A percentile compares a stretch with the other conserved stretches of the same genome.
Evolutionary conservation across 176 grass and related monocot species (phyloP).

Genomic region (Eremochloa ophiuroides): DNA sequence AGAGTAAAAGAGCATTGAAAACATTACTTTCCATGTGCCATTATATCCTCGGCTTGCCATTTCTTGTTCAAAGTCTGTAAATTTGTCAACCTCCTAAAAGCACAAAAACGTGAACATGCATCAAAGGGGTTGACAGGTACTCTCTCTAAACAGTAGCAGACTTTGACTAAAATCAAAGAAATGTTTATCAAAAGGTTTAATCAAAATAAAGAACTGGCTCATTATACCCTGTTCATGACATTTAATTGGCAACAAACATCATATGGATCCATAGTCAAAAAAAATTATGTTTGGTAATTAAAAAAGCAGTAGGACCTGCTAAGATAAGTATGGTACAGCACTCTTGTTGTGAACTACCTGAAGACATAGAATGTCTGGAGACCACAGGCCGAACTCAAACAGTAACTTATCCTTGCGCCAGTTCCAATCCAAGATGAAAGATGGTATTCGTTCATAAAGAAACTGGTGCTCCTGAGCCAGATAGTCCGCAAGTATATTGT

Average conservation of each 20-base stretch:
- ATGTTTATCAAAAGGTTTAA: neutral
- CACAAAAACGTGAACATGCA: slow-evolving; percentile 19
- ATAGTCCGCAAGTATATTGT: slow-evolving; percentile 98
- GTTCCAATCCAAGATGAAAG: slow-evolving; percentile 61
- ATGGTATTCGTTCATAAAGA: slow-evolving; percentile 63
- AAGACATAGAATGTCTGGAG: slow-evolving; percentile 86
- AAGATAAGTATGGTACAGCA: neutral
- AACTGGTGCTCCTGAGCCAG: slow-evolving; percentile 63
- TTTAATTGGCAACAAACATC: neutral
- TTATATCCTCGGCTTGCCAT: slow-evolving; percentile 56
- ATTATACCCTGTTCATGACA: slow-evolving; percentile 1
- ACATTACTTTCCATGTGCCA: slow-evolving; percentile 79
- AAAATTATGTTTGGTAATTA: neutral
- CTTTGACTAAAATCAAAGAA: neutral
- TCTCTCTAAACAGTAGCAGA: neutral
- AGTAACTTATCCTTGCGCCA: slow-evolving; percentile 72
- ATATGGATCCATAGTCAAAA: neutral
- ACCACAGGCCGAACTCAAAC: slow-evolving; percentile 72
- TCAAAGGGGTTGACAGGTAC: neutral
- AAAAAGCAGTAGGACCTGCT: slow-evolving; percentile 3
- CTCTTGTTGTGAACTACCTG: slow-evolving; percentile 55
- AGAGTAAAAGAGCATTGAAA: slow-evolving; percentile 13
- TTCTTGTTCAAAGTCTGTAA: slow-evolving; percentile 71
- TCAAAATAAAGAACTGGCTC: neutral
- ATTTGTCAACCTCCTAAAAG: slow-evolving; percentile 92